Base-by-base conservation (phyloP, 805 yeast genomes). In the Wickerhamiella sergipiensis region DNA sequence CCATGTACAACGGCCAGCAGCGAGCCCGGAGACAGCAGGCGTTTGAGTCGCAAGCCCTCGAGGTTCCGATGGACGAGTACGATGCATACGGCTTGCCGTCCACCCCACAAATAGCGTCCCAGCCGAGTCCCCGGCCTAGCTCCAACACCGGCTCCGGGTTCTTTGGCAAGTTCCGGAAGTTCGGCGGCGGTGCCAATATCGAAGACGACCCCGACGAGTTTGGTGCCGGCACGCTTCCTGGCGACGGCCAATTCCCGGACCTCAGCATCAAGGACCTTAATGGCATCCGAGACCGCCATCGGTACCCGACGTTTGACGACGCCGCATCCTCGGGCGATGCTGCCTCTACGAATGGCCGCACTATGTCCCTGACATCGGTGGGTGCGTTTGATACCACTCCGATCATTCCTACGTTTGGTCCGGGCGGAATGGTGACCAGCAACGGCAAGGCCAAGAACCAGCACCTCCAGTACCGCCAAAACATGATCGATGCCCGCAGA, bases 341-440 rank as follows among this genome's bases (percentile, higher is more conserved):
- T 44, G 31, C 43, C 52, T 26, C 50, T 51, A 4, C 23, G 23
- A 18, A 40, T 40, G 43, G 43, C 24, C 53, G 67, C 8, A 55
- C 68, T 18, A 59, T 62, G 65, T 58, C 64, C 8, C 58, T 64
- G 48, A 58, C 61, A n/a, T 50, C 61, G 23, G 62, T 61, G 65
- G 59, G 65, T 19, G 61, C 56, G 51, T 36, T 36, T 17, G 69
- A 66, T 53, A 59, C 70, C 7, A 61, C 69, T 24, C 70, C 70
- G 19, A 55, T 66, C 39, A 64, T 66, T 45, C 70, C 70, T 29
- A 62, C 59, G 49, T 48, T 66, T 19, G 58, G 59, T 19, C 49
- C 59, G 6, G 47, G 44, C 24, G 51, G 48, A 18, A 17, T 36
- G 5, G 13, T 17, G 5, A 36, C 50, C 33, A 24, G 50, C 21